Base-by-base conservation (phyloP, 2,329 filamentous ascomycete genomes). In the Colletotrichum graminicola region DNA sequence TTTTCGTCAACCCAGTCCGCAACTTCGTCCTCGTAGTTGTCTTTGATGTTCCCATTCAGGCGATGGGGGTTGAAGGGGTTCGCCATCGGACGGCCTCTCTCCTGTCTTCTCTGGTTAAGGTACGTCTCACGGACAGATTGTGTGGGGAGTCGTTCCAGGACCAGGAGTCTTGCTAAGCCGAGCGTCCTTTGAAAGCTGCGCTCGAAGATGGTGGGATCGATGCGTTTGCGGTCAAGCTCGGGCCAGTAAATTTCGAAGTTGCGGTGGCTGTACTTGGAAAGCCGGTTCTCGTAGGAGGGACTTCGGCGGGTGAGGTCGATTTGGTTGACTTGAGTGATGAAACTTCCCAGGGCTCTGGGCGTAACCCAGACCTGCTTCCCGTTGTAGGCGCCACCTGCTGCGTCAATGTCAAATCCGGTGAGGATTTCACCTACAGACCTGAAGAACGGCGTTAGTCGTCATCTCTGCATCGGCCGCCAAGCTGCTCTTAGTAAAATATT, bases 121-220 rank as follows among this genome's bases (percentile, higher is more conserved):
- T 96, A 97, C 0, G 83, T 78, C 8, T 95, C 92, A 64, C 94
- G 86, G 49, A 93, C 91, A 14, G 82, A 83, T 2, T 87, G 85
- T 2, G 89, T 93, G 0, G 94, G 94, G 1, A 97, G 85, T 55
- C 91, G 90, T 78, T 97, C 94, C 1, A 97, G 84, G 8, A 97
- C 91, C 8, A 97, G 84, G 1, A 97, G 86, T 56, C 94, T 87
- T 34, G 94, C 93, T 26, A 97, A 87, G 2, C 94, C 94, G 32
- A 93, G 84, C 0, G 92, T 94, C 49, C 92, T 86, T 61, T 86
- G 86, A 76, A 97, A 97, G 67, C 90, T 94, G 60, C 94, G 86
- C 80, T 97, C 94, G 73, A 93, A 97, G 60, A 97, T 94, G 29
- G 93, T 97, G 6, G 94, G 94, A 75, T 97, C 94, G 65, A 97